Conservation (phyloP, 1,139 yeast species). For the Zygosaccharomyces pseudobailii region DNA sequence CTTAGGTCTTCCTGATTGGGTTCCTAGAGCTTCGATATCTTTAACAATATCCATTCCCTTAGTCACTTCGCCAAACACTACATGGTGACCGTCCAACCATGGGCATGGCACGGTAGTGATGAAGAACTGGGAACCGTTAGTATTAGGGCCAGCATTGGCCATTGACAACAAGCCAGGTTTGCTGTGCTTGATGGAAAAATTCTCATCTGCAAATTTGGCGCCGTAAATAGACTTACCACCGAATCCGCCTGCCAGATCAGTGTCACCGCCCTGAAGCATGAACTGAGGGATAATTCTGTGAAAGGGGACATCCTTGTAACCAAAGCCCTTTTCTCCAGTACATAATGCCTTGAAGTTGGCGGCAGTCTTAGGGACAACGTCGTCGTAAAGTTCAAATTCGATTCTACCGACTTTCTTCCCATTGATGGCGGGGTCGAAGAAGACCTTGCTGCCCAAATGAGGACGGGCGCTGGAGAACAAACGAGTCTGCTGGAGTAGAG, state of each 20-base stretch:
- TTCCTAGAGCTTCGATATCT: conserved; percentile 71
- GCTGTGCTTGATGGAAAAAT: conserved; percentile 73
- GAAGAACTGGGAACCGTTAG: conserved; percentile 95
- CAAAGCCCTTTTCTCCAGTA: conserved; percentile 56
- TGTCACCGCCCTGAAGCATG: conserved; percentile 98
- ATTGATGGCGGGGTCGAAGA: conserved; percentile 80
- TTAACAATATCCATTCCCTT: conserved; percentile 82
- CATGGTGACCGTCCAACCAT: conserved; percentile 95
- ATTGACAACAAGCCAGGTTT: conserved; percentile 84
- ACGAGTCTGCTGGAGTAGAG: conserved; percentile 17
- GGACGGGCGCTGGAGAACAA: conserved; percentile 26
- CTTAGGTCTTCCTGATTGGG: conserved; percentile 68
- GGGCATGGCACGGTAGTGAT: conserved; percentile 86
- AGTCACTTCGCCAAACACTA: conserved; percentile 89
- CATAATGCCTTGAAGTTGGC: conserved; percentile 70
- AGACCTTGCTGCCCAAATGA: conserved; percentile 55
- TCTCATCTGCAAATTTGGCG: conserved; percentile 80
- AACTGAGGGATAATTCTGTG: conserved; percentile 92
- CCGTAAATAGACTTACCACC: conserved; percentile 97
- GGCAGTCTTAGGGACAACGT: conserved; percentile 87
- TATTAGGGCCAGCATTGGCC: conserved; percentile 97
- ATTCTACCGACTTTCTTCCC: conserved; percentile 69
- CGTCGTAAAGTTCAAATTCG: conserved; percentile 76
- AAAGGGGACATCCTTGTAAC: conserved; percentile 80
- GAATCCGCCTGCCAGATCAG: conserved; percentile 86